Conservation (phyloP, 345 rosid species). For the Aethionema arabicum region DNA sequence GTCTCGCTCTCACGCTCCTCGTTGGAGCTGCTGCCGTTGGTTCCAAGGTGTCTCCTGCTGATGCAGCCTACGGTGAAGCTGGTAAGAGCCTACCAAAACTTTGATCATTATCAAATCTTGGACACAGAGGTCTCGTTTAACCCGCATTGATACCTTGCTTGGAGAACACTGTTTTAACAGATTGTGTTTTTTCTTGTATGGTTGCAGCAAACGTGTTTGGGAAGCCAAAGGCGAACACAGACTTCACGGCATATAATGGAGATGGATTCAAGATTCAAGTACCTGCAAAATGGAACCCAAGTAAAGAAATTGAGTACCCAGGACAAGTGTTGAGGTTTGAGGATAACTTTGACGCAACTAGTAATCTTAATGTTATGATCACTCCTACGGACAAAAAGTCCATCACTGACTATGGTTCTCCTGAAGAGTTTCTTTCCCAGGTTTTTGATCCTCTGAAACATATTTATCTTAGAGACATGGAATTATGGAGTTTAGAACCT, state of each 20-base stretch:
- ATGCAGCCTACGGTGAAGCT: conserved; percentile 95
- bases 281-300: conserved; percentile 95
- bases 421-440: conserved; percentile 73
- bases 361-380: conserved; percentile 63
- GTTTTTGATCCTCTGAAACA: conserved; percentile 31
- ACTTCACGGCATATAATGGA: conserved; percentile 68
- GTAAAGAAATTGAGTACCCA: conserved; percentile 84
- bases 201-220: conserved; percentile 88
- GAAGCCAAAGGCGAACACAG: conserved; percentile 87
- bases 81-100: conserved; percentile 41
- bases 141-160: too few species aligned
- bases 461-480: too few species aligned
- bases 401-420: conserved; percentile 72
- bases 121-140: not conserved
- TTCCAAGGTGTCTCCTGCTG: conserved; percentile 88
- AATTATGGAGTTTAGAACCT: too few species aligned
- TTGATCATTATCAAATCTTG: not conserved
- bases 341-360: conserved; percentile 84
- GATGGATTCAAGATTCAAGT: conserved; percentile 71
- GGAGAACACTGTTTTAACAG: not conserved
- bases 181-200: not conserved
- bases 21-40: conserved; percentile 92
- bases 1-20: conserved; percentile 81
- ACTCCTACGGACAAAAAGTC: conserved; percentile 84
- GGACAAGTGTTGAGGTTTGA: conserved; percentile 93